Conservation (phyloP, 768 basidiomycete genomes). For the Collybia nuda region DNA sequence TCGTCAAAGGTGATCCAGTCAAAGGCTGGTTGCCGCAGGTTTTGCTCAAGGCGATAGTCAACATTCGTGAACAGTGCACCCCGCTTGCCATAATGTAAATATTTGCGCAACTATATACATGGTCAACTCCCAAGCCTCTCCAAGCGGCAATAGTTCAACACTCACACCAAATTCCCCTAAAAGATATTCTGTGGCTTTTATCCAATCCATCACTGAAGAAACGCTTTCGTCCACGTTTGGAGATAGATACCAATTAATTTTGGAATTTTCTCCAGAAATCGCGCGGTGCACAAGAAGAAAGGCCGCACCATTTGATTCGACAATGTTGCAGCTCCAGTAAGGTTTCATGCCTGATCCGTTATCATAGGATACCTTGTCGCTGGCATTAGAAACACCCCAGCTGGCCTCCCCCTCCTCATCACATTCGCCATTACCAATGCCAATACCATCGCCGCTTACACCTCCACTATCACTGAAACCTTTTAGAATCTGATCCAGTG, state of each 20-base stretch:
- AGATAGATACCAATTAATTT: constrained; percentile 71
- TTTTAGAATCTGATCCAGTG: neutral
- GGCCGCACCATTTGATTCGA: constrained; percentile 59
- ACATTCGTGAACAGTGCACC: constrained; percentile 75
- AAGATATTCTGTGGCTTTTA: constrained; percentile 52
- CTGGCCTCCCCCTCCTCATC: constrained; percentile 8
- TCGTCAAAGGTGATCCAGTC: constrained; percentile 74
- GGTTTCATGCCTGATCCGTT: too few relatives aligned
- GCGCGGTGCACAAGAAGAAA: constrained; percentile 51
- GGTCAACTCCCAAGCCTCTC: too few relatives aligned
- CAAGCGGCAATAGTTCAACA: neutral
- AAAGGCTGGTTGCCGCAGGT: constrained; percentile 64
- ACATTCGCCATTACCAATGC: constrained; percentile 22
- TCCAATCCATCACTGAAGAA: constrained; percentile 51
- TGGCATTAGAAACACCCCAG: neutral
- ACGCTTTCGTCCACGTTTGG: constrained; percentile 66
- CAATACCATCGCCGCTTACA: constrained; percentile 13
- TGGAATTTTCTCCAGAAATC: constrained; percentile 47
- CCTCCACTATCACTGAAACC: constrained; percentile 5
- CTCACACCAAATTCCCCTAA: constrained; percentile 62
- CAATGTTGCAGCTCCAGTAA: constrained; percentile 18
- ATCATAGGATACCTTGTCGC: neutral
- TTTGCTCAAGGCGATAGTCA: constrained; percentile 49
- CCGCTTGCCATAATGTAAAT: constrained; percentile 65
- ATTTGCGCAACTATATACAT: constrained; percentile 58